A percentile compares a stretch with the other conserved stretches of the same genome.
These are phyloP conservation scores for Penicillium parvum DNA, from an alignment of 495 filamentous ascomycete genomes.

Conservation along the genomic window DNA sequence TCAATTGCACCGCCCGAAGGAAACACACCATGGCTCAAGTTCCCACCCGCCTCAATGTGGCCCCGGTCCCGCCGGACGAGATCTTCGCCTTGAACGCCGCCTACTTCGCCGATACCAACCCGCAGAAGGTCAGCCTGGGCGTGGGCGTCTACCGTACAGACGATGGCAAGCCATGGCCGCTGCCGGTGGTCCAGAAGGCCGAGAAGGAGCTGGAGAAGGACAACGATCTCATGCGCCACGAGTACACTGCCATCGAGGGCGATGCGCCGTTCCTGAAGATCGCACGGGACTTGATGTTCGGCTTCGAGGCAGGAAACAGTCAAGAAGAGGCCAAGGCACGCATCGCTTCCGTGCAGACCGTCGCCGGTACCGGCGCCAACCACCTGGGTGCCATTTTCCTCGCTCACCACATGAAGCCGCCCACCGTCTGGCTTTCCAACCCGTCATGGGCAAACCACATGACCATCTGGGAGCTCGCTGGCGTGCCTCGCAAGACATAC, in stretches of 20 bases:
- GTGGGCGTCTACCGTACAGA: constrained; percentile 50
- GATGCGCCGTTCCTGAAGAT: constrained; percentile 39
- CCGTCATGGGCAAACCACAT: constrained; percentile 50
- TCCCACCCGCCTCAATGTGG: constrained; percentile 28
- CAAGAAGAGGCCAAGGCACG: constrained; percentile 33
- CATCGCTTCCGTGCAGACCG: constrained; percentile 59
- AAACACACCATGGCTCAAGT: constrained; percentile 31
- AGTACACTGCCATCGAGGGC: constrained; percentile 48
- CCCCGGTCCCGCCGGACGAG: constrained; percentile 44
- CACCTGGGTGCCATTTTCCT: constrained; percentile 88
- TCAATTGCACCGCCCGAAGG: constrained; percentile 2
- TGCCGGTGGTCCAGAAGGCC: constrained; percentile 44
- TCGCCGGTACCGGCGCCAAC: constrained; percentile 89
- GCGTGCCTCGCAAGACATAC: constrained; percentile 42
- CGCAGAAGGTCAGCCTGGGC: constrained; percentile 47
- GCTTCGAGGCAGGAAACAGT: constrained; percentile 31
- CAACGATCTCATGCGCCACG: constrained; percentile 40
- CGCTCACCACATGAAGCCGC: constrained; percentile 46
- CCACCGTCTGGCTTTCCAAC: constrained; percentile 44
- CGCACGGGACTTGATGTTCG: constrained; percentile 46
- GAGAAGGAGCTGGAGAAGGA: constrained; percentile 38
- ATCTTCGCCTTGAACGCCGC: constrained; percentile 46
- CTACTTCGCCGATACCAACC: constrained; percentile 36
- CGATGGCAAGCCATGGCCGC: constrained; percentile 50
- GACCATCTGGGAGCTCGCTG: constrained; percentile 44